These are phyloP conservation scores for Blastobotrys peoriensis DNA, from an alignment of 805 yeast genomes.

Conservation along the genomic window DNA sequence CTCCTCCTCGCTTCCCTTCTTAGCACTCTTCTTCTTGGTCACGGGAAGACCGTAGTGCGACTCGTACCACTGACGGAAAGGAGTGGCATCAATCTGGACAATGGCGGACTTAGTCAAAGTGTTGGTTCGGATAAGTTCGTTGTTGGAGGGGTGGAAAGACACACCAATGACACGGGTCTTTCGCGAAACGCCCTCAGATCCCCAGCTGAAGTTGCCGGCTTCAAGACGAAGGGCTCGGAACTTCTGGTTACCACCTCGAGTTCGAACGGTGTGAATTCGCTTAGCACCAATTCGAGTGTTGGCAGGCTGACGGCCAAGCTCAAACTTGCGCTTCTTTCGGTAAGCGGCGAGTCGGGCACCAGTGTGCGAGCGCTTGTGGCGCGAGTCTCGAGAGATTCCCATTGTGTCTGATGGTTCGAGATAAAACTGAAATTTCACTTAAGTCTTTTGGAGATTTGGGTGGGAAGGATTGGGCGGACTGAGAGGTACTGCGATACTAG, in stretches of 20 bases:
- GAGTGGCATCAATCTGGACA: conserved; percentile 99
- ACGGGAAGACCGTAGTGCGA: conserved; percentile 92
- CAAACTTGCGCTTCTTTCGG: conserved; percentile 99
- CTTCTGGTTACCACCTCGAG: conserved; percentile 99
- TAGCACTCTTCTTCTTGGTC: conserved; percentile 66
- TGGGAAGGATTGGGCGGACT: too few relatives aligned
- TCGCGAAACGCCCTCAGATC: conserved; percentile 96
- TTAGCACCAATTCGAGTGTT: conserved; percentile 98
- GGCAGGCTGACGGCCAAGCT: conserved; percentile 99
- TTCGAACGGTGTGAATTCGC: conserved; percentile 98
- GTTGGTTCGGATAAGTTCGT: conserved; percentile 99
- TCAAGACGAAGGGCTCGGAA: conserved; percentile 99
- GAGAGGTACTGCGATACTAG: too few relatives aligned
- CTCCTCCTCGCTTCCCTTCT: conserved; percentile 31
- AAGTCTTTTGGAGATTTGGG: too few relatives aligned
- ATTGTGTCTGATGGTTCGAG: too few relatives aligned
- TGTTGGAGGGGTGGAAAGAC: conserved; percentile 99
- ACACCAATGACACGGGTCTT: conserved; percentile 99
- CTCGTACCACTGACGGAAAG: conserved; percentile 99
- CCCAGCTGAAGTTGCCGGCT: conserved; percentile 98
- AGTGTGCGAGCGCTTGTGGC: conserved; percentile 99
- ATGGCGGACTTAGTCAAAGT: conserved; percentile 98
- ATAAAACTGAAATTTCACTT: too few relatives aligned
- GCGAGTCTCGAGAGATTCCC: conserved; percentile 99
- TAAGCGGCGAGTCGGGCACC: conserved; percentile 99